Conservation (phyloP, 768 basidiomycete genomes). For the Ephemerocybe angulata region DNA sequence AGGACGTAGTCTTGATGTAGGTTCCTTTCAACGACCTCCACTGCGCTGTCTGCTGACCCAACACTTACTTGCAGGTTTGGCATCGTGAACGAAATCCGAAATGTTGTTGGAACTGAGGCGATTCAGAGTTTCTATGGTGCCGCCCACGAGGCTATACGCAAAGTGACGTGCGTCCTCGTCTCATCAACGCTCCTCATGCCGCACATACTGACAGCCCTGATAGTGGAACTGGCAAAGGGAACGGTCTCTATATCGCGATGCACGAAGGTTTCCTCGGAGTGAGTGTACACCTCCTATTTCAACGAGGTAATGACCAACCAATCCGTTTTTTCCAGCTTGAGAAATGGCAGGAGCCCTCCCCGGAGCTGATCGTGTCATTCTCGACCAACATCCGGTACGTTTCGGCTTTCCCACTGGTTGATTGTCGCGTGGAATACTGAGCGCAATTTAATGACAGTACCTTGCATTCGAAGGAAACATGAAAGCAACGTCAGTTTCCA, state of each 20-base stretch:
- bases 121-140: too few species aligned
- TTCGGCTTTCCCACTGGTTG: conserved; percentile 26
- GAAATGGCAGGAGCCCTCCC: conserved; percentile 31
- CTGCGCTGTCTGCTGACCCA: conserved; percentile 41
- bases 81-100: conserved; percentile 53
- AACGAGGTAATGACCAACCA: too few species aligned
- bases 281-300: too few species aligned
- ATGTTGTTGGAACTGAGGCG: too few species aligned
- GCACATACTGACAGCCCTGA: conserved; percentile 24
- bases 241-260: conserved; percentile 42
- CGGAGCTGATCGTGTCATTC: conserved; percentile 45
- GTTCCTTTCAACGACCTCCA: conserved; percentile 56
- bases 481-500: too few species aligned
- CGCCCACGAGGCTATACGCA: too few species aligned
- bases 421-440: conserved; percentile 36
- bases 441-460: too few species aligned
- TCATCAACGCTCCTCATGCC: conserved; percentile 4
- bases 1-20: conserved; percentile 49
- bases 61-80: conserved; percentile 34
- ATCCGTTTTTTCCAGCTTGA: too few species aligned
- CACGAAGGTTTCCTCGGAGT: conserved; percentile 34
- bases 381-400: conserved; percentile 54
- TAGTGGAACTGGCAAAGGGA: conserved; percentile 19
- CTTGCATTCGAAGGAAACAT: too few species aligned
- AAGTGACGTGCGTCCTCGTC: too few species aligned